Base-by-base conservation (phyloP, 345 rosid species). In the Rubroshorea leprosula region DNA sequence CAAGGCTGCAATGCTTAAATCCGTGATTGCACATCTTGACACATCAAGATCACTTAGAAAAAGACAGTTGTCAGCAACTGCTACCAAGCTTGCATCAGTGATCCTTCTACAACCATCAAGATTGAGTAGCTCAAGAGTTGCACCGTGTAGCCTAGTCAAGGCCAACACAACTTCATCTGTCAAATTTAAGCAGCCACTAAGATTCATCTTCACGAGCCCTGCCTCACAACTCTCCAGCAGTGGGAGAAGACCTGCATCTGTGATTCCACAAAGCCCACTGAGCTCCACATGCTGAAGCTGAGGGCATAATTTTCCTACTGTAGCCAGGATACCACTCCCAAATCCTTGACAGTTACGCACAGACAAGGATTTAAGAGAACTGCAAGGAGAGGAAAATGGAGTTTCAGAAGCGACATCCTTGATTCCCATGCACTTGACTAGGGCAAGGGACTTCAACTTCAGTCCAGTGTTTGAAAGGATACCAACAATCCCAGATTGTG, bases 51-150 rank as follows among this genome's bases (percentile, higher is more conserved):
- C 85, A 12, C 71, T 65, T 5, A 87, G 78, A 55, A 82, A 60
- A 38, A 72, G 29, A 70, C 95, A 84, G 55, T 70, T 69, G 45
- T 74, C 78, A 4, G 85, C 80, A 46, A 87, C 69, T 20, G 75
- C 78, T 13, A 57, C 72, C 81, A 87, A 60, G 61, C 90, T 87
- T 26, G 78, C 69, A 69, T 87, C 90, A 1, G 84, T 74, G 17
- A 87, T 78, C 78, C 68, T 87, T 68, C 69, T 76, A 73, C 95
- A 87, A 14, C 88, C 86, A 26, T 78, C 83, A 39, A 87, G 76
- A 72, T 72, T 84, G 45, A 87, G 73, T 49, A 71, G 41, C 59
- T 87, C 78, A 0, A 87, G 82, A 22, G 90, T 82, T 74, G 73
- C 74, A 27, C 95, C 80, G 15, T 87, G 86, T 49, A 65, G 70